These are phyloP conservation scores for Trichoderma lentiforme DNA, from an alignment of 2,329 filamentous ascomycete species.

Conservation along the genomic window DNA sequence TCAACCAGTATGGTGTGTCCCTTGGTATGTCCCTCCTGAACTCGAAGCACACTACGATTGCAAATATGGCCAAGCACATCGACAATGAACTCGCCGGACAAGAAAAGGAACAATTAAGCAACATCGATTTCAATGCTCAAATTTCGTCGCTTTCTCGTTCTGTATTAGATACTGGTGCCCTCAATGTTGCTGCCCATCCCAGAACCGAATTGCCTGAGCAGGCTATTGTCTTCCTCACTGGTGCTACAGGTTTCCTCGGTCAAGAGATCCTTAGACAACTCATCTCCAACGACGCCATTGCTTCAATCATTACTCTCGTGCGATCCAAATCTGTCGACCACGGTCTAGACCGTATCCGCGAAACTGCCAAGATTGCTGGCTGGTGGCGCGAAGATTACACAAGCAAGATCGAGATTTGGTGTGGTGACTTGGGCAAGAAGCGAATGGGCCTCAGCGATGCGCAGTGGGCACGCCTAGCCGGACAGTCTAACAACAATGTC, in stretches of 20 bases:
- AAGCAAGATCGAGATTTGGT: constrained; percentile 11
- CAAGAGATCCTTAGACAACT: constrained; percentile 15
- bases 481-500: constrained; percentile 45
- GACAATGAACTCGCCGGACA: constrained; percentile 10
- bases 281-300: background rate
- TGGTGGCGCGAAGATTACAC: constrained; percentile 5
- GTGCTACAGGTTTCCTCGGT: constrained; percentile 23
- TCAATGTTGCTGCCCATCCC: background rate
- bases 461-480: constrained; percentile 57
- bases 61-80: constrained; percentile 21
- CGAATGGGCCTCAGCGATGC: constrained; percentile 64
- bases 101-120: background rate
- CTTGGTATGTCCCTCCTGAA: constrained; percentile 22
- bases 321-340: background rate
- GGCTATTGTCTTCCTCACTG: constrained; percentile 21
- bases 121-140: background rate
- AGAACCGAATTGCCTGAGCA: constrained; percentile 4
- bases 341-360: constrained; percentile 5
- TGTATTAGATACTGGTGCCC: background rate
- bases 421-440: constrained; percentile 48
- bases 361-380: constrained; percentile 4
- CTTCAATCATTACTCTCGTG: background rate
- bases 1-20: constrained; percentile 19
- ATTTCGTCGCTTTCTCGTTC: constrained; percentile 4
- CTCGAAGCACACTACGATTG: constrained; percentile 23